Evolutionary conservation across 108 stramenopile genomes (phyloP), one percentile per base, ranked within the genome.

Genomic region (Skeletonema tropicum): DNA sequence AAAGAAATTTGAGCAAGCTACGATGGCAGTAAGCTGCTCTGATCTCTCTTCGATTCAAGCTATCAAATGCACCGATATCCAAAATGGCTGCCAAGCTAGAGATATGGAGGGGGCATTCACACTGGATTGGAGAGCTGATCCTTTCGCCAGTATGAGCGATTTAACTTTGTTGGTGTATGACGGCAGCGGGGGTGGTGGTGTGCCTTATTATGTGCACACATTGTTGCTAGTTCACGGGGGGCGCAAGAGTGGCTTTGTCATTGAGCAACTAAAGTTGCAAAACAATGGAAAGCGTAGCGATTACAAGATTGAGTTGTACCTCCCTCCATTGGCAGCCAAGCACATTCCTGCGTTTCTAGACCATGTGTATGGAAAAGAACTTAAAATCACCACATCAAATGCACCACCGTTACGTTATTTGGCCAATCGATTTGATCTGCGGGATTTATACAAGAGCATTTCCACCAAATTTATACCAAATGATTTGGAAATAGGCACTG

Each of bases 341-440:
- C 15, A 60, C 49, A 67, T 82, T 36, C 80, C 80, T n/a, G 23
- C 23, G 6, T 67, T 82, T 23, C 75, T 82, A 5, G 80, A 82
- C 57, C 76, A 82, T 59, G 46, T 82, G 9, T 82, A 82, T 48
- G 80, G 75, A 12, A 45, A 48, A 25, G 25, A 39, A 5, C 65
- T 82, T 5, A 45, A 73, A 33, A 49, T 76, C 7, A 67, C 64
- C 33, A 77, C 75, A 25, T 42, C 75, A 11, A 73, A 57, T 14
- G 80, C 80, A 29, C 70, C 76, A 13, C 70, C 80, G 7, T 23
- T 82, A 13, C 75, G 80, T 9, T 73, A 77, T 42, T 65, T 82
- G 6, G 48, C 76, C 33, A 82, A 82, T 61, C 70, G 64, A 38
- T 82, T 82, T 68, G 80, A 82, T 62, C 52, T 71, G 13, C 70